Evolutionary conservation across 192 early-diverging fungal genomes (phyloP), one percentile per base, ranked within the genome.

Genomic region (Backusella circina): DNA sequence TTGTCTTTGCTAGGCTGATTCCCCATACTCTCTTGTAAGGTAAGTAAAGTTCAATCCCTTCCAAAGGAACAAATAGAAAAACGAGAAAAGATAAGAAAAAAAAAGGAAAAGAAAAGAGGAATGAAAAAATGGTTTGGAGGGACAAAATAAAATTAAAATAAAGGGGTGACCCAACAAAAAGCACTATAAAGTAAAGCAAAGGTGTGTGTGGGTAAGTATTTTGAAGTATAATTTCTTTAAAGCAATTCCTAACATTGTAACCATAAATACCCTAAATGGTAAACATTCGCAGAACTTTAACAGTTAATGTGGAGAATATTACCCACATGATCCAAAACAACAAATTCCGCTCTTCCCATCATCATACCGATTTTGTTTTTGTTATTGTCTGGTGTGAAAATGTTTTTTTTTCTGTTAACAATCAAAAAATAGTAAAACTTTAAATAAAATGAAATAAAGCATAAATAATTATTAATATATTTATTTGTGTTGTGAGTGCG

Each of bases 1-100:
- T 64, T 39, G 44, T 74, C 73, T 74, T 74, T 74, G 31, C 73
- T 74, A 10, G 61, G 73, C 44, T 74, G 73, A 32, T 64, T 74
- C 12, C 73, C 73, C 73, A 74, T 74, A 16, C 54, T 26, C 54
- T 12, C 26, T 61, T 61, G 10, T 61, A 28, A 28, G 9, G 54
- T 28, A 51, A 21, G 21, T 51, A 21, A 5, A 51, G 10, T 10
- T 13, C 13, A 41, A 47, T 47, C 18, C 44, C 44, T 47, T 47
- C n/a, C 44, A 47, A 47, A 47, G 44, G 44, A 47, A n/a, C 18
- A 61, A 12, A 61, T 61, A 28, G 23, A 28, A 61, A 61, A 61
- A 61, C 23, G 8, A 28, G 2, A 28, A 47, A 23, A 57, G 12
- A 12, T 23, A 5, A 26, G 26, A 57, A 26, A 57, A 54, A 26